phyloP scores from a whole-genome alignment of 305 asterid species.

The Andrographis paniculata region DNA sequence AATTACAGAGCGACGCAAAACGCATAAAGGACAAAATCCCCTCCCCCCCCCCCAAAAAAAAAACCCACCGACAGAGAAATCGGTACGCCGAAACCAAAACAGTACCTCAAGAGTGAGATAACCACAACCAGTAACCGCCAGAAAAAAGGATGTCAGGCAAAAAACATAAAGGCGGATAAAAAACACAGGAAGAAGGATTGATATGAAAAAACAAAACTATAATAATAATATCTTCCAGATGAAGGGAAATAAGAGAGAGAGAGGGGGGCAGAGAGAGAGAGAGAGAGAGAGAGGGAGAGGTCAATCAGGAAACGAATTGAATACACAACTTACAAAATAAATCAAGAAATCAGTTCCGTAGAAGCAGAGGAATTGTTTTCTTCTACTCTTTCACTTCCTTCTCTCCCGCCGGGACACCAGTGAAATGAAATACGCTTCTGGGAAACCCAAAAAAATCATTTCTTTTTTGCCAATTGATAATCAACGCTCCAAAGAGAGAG shows the following conservation, averaged over 20 bases:
- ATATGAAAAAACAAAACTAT: no score
- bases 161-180: no score
- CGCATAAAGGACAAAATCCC: background rate
- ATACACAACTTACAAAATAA: conserved; percentile 2
- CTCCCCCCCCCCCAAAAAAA: no score
- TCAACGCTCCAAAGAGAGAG: no score
- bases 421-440: no score
- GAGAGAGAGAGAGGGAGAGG: background rate
- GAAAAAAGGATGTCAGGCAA: no score
- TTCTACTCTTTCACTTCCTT: conserved; percentile 82
- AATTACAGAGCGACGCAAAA: background rate
- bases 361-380: conserved; percentile 69
- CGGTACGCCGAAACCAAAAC: background rate
- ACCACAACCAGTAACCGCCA: background rate
- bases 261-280: background rate
- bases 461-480: no score
- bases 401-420: conserved; percentile 55
- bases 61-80: background rate
- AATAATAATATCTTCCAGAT: no score
- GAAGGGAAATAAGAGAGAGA: background rate
- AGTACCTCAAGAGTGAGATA: background rate
- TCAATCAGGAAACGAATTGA: background rate
- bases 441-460: no score
- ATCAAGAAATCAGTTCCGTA: conserved; percentile 40
- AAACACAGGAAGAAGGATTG: no score